Evolutionary conservation across 31 red algal genomes (phyloP), one percentile per base, ranked within the genome.

Genomic region (Porphyra umbilicalis): DNA sequence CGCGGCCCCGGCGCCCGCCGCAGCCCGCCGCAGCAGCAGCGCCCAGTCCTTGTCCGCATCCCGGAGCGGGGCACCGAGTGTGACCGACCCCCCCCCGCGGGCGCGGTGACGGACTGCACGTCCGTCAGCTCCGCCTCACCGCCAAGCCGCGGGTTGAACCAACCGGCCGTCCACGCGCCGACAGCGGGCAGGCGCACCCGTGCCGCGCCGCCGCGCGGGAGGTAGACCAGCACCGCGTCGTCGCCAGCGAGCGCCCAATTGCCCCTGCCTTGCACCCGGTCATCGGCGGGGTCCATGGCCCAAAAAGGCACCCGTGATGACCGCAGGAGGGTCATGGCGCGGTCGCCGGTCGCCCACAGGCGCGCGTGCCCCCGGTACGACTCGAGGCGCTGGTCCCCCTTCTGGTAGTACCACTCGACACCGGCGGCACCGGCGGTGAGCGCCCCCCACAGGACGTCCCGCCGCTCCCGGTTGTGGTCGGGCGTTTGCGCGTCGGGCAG

Each of bases 351-450:
- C 31, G 25, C 80, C 89, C 89, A 91, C 13, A 83, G 37, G 35
- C 35, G 38, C 38, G 82, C 84, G 35, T 83, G 83, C 32, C 80
- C 81, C 35, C 84, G 79, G 35, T 83, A 91, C 35, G 86, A 79
- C 34, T 81, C 83, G 34, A 87, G 40, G 32, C 46, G 79, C 75
- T 91, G 89, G 68, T 91, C 84, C n/a, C 75, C 84, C 20, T 11
- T 10, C n/a, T 57, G 84, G 32, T 77, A 81, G 44, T 83, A 91
- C n/a, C 86, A 80, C 80, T 91, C 89, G 29, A 91, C 75, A 6
- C 89, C 89, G 34, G 81, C 89, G 39, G 80, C 89, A 6, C 89
- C 89, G 31, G 89, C 89, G 81, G 87, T 77, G 67, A 91, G 75
- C 76, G 82, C 83, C 35, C 84, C 89, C 89, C 89, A 91, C 42